Base-by-base conservation (phyloP, 768 basidiomycete species). In the Trametes cingulata region DNA sequence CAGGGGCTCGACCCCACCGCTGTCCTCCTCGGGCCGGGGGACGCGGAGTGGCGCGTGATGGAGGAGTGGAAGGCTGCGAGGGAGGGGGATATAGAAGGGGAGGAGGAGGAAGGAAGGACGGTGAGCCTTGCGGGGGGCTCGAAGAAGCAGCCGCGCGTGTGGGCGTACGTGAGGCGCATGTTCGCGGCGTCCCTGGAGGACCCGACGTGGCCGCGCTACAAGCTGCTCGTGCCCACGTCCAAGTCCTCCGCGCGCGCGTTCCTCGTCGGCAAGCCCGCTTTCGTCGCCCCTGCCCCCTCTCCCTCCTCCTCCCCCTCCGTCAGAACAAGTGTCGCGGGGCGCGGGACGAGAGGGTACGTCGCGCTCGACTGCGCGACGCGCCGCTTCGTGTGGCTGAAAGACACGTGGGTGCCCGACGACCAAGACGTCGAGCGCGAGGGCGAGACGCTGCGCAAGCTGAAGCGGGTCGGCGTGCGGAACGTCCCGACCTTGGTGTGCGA, bases 311-410 rank as follows among this genome's bases (percentile, higher is more conserved):
- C n/a, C n/a, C n/a, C n/a, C n/a, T n/a, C n/a, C n/a, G n/a, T n/a
- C n/a, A n/a, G n/a, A n/a, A n/a, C n/a, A n/a, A n/a, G n/a, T n/a
- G n/a, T 45, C 13, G 12, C 29, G 8, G 47, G 53, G 3, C 60
- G 60, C n/a, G 53, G 40, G 0, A 56, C 47, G 6, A 47, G 41
- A 1, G 46, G 58, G 8, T 62, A 62, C 37, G 50, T 62, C 10
- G 64, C 64, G 0, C 22, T 52, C 29, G 64, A 65, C 25, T 14
- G 49, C 39, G 37, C 40, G 25, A 41, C 13, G 14, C 14, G 20
- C 12, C 41, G 36, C 8, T 53, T 62, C 25, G 61, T 54, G 4
- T 54, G 46, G 36, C 37, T 62, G 25, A 60, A 60, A 46, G 58
- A 60, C 19, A 41, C 47, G 1, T 60, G 58, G 58, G 27, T 43